Evolutionary conservation across 2,329 filamentous ascomycete genomes (phyloP).

Genomic region (Scedosporium apiospermum): DNA sequence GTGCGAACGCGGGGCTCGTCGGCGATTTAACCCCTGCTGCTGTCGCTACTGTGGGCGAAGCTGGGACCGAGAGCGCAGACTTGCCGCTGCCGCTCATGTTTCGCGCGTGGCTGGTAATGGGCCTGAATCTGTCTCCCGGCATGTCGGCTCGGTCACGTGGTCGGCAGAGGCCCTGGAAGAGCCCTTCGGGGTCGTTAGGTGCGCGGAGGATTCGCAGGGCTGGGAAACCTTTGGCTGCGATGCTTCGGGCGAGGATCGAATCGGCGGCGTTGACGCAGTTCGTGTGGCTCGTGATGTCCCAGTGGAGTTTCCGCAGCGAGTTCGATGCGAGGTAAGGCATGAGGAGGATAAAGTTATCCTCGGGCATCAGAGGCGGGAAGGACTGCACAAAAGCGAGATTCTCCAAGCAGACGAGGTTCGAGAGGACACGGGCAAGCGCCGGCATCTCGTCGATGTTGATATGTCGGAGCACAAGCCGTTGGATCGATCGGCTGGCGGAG

Average conservation of each 20-base stretch:
- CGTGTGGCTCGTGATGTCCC: slow-evolving; percentile 50
- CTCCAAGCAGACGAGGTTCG: slow-evolving; percentile 39
- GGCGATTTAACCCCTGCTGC: slow-evolving; percentile 17
- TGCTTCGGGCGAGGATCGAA: slow-evolving; percentile 53
- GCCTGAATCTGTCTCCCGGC: slow-evolving; percentile 36
- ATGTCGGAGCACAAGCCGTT: slow-evolving; percentile 44
- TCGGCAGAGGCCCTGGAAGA: slow-evolving; percentile 59
- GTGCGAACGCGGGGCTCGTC: slow-evolving; percentile 23
- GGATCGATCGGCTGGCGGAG: slow-evolving; percentile 33
- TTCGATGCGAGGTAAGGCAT: slow-evolving; percentile 53
- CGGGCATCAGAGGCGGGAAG: slow-evolving; percentile 43
- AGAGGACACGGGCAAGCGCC: slow-evolving; percentile 48
- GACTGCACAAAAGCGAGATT: slow-evolving; percentile 46
- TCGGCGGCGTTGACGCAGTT: slow-evolving; percentile 41
- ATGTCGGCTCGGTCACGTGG: slow-evolving; percentile 47
- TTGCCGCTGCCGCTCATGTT: slow-evolving; percentile 3
- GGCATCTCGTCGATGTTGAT: slow-evolving; percentile 46
- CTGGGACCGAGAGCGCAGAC: background rate
- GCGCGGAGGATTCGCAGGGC: slow-evolving; percentile 48
- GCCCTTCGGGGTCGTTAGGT: slow-evolving; percentile 59
- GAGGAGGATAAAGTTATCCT: slow-evolving; percentile 46
- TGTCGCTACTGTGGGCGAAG: slow-evolving; percentile 4
- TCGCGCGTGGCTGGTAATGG: background rate
- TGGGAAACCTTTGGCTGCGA: slow-evolving; percentile 54
- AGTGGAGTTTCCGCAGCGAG: slow-evolving; percentile 47